Evolutionary conservation across 495 filamentous ascomycete species (phyloP).

Genomic region (Glonium stellatum): DNA sequence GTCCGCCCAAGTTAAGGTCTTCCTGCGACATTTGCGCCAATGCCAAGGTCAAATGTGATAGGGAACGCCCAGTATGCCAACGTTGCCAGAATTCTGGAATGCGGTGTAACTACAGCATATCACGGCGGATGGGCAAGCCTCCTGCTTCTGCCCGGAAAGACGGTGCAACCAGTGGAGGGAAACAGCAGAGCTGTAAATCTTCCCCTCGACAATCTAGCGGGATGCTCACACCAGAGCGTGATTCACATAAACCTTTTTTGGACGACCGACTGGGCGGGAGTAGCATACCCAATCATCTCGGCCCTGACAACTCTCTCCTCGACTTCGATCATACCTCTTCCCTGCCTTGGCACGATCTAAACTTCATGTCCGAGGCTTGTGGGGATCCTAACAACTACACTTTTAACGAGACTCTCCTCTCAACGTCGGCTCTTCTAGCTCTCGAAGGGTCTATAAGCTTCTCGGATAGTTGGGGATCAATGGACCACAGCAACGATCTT

Average conservation of each 20-base stretch:
- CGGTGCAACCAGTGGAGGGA: slow-evolving; percentile 3
- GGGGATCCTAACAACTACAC: neutral
- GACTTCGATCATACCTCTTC: slow-evolving; percentile 10
- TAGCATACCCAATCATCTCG: slow-evolving; percentile 6
- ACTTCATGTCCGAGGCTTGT: slow-evolving; percentile 11
- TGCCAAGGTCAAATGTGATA: slow-evolving; percentile 19
- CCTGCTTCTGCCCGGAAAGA: slow-evolving; percentile 12
- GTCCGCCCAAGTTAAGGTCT: slow-evolving; percentile 16
- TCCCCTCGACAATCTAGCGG: slow-evolving; percentile 7
- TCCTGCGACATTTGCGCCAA: slow-evolving; percentile 15
- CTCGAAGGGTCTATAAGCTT: slow-evolving; percentile 13
- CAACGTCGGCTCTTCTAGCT: slow-evolving; percentile 7
- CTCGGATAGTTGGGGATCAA: slow-evolving; percentile 11
- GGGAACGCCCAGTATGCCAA: slow-evolving; percentile 18
- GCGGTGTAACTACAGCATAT: slow-evolving; percentile 17
- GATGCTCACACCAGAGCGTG: slow-evolving; percentile 13
- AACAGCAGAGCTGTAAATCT: slow-evolving; percentile 7
- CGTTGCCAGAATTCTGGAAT: slow-evolving; percentile 16
- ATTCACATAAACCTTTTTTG: slow-evolving; percentile 3
- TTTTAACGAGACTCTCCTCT: slow-evolving; percentile 4
- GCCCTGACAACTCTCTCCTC: slow-evolving; percentile 10
- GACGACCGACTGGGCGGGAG: slow-evolving; percentile 6
- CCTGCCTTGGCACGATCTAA: slow-evolving; percentile 15
- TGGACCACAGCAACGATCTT: slow-evolving; percentile 7
- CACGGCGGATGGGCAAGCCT: slow-evolving; percentile 17